These are phyloP conservation scores for Mortierella sp. DNA, from an alignment of 371 early-diverging fungal genomes.

Conservation along the genomic window DNA sequence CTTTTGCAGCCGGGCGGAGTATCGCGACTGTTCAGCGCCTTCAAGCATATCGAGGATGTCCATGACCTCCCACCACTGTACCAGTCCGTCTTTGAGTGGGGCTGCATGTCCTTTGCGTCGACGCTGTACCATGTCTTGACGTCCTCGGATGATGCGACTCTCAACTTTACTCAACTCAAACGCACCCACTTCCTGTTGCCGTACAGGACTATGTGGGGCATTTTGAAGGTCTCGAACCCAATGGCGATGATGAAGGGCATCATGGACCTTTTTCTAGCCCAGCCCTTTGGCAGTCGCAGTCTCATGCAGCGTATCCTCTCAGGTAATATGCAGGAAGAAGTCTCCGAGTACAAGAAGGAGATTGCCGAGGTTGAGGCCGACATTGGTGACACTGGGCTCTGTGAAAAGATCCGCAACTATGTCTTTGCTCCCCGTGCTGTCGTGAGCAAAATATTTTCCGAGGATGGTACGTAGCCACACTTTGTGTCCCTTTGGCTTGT, in stretches of 20 bases:
- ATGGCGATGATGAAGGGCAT: constrained; percentile 76
- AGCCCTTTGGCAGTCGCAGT: constrained; percentile 75
- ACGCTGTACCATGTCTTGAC: constrained; percentile 72
- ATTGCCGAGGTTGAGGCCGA: constrained; percentile 63
- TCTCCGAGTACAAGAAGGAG: constrained; percentile 65
- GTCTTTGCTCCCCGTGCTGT: constrained; percentile 60
- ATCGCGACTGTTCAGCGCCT: constrained; percentile 43
- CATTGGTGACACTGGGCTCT: constrained; percentile 66
- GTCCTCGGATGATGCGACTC: constrained; percentile 71
- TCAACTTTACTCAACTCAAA: constrained; percentile 69
- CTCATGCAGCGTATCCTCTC: constrained; percentile 74
- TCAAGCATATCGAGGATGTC: constrained; percentile 62
- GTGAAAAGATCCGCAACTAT: constrained; percentile 71
- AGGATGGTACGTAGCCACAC: constrained; percentile 22
- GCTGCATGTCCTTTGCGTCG: constrained; percentile 76
- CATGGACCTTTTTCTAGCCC: constrained; percentile 75
- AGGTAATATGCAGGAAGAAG: constrained; percentile 68
- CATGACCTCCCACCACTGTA: constrained; percentile 65
- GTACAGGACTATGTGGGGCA: constrained; percentile 68
- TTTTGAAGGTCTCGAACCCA: constrained; percentile 75
- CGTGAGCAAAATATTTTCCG: constrained; percentile 48
- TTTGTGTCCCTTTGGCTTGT: neutral
- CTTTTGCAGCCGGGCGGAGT: constrained; percentile 67
- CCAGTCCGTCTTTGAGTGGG: constrained; percentile 73
- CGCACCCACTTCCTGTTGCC: constrained; percentile 73